These are phyloP conservation scores for Ustilago vetiveriae DNA, from an alignment of 1,284 basidiomycete species.

Conservation along the genomic window DNA sequence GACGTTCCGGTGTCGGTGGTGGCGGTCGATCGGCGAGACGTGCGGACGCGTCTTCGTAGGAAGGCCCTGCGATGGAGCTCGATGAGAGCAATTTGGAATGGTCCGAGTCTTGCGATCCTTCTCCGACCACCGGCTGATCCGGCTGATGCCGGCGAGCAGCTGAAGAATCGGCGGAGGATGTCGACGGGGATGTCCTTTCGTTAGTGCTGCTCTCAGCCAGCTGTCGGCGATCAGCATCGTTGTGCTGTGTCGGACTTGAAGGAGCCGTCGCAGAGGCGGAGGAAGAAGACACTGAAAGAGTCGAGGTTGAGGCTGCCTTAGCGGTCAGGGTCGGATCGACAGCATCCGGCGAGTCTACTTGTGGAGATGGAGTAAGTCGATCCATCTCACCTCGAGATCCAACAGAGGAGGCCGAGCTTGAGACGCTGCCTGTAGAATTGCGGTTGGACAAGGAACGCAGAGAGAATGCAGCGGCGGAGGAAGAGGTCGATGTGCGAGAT, in stretches of 20 bases:
- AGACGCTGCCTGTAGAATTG: constrained; percentile 48
- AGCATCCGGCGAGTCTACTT: constrained; percentile 10
- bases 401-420: constrained; percentile 41
- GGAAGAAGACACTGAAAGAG: constrained; percentile 8
- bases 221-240: neutral
- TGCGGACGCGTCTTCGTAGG: neutral
- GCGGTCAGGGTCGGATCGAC: constrained; percentile 1
- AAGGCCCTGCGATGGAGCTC: neutral
- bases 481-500: constrained; percentile 46
- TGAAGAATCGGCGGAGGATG: constrained; percentile 2
- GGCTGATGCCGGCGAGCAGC: constrained; percentile 1
- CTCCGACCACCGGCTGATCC: too few species aligned
- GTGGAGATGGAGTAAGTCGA: constrained; percentile 16
- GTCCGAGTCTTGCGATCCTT: too few species aligned
- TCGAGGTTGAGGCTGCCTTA: constrained; percentile 10
- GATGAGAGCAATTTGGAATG: too few species aligned
- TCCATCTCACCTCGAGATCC: constrained; percentile 21
- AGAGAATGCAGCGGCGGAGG: constrained; percentile 52
- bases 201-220: neutral
- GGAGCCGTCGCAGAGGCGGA: constrained; percentile 27
- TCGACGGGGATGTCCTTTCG: too few species aligned
- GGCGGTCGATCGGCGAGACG: neutral
- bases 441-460: constrained; percentile 54
- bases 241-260: constrained; percentile 9
- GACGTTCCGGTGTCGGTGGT: neutral